phyloP scores from a whole-genome alignment of 2,329 filamentous ascomycete species.

The Colletotrichum sp. region DNA sequence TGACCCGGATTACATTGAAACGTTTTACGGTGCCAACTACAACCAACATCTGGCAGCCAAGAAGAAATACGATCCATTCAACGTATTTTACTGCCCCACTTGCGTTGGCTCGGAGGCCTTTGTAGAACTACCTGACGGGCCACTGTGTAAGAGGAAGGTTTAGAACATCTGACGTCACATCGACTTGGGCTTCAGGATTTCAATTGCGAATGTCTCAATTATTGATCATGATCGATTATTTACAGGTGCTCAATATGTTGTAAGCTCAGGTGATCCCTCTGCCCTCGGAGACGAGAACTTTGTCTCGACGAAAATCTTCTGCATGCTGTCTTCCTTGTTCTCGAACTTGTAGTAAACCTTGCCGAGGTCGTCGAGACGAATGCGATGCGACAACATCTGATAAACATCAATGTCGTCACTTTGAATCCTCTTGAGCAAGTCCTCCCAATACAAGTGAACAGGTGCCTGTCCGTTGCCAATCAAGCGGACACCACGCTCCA shows the following conservation, averaged over 20 bases:
- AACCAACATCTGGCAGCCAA: slow-evolving; percentile 34
- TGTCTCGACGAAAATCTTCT: slow-evolving; percentile 77
- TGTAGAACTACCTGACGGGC: slow-evolving; percentile 27
- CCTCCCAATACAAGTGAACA: slow-evolving; percentile 84
- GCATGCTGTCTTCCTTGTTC: slow-evolving; percentile 70
- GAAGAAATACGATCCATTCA: slow-evolving; percentile 35
- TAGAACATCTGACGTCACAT: background rate
- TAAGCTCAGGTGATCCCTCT: slow-evolving; percentile 48
- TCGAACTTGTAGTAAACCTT: slow-evolving; percentile 70
- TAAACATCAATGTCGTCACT: slow-evolving; percentile 73
- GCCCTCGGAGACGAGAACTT: slow-evolving; percentile 57
- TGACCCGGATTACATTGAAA: slow-evolving; percentile 34
- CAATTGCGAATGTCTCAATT: background rate
- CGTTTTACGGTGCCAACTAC: slow-evolving; percentile 41
- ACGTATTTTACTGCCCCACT: slow-evolving; percentile 40
- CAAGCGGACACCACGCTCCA: slow-evolving; percentile 85
- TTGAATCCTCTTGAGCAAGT: slow-evolving; percentile 72
- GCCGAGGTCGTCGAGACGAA: slow-evolving; percentile 75
- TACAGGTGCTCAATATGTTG: slow-evolving; percentile 33
- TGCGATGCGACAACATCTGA: slow-evolving; percentile 82
- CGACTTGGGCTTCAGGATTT: background rate
- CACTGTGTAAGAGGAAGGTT: slow-evolving; percentile 8
- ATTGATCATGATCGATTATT: background rate
- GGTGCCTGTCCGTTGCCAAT: slow-evolving; percentile 73
- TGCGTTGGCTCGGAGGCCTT: slow-evolving; percentile 42